These are phyloP conservation scores for Venturia asperata DNA, from an alignment of 2,329 filamentous ascomycete genomes.

Conservation along the genomic window DNA sequence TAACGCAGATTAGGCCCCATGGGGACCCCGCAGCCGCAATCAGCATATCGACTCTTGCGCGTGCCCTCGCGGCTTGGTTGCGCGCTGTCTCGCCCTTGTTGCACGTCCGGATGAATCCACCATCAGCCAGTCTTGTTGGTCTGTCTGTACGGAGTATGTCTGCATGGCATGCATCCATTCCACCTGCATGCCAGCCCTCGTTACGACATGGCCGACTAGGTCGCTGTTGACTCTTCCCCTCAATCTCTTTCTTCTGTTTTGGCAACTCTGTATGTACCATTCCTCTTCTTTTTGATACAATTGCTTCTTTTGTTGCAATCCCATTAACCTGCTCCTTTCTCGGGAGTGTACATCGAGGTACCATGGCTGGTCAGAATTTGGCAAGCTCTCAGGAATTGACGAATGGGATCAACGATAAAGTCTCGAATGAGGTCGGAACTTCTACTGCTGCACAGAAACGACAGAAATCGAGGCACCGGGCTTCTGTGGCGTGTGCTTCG, in stretches of 20 bases:
- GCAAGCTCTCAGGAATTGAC: constrained; percentile 19
- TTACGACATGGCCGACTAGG: neutral
- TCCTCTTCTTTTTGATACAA: neutral
- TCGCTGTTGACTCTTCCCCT: constrained; percentile 13
- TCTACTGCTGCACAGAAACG: constrained; percentile 22
- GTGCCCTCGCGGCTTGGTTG: neutral
- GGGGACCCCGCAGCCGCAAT: constrained; percentile 9
- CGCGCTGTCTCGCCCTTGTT: neutral
- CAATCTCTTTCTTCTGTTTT: neutral
- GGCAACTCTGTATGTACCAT: neutral
- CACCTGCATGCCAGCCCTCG: too few relatives aligned
- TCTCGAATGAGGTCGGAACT: neutral
- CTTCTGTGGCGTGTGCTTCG: constrained; percentile 50
- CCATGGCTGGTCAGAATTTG: constrained; percentile 14
- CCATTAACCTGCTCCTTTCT: neutral
- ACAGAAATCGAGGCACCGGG: constrained; percentile 36
- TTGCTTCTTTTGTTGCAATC: neutral
- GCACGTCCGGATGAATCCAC: neutral
- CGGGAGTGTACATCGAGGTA: neutral
- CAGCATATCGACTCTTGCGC: neutral
- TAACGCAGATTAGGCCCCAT: neutral
- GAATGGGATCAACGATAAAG: neutral
- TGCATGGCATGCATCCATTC: constrained; percentile 1
- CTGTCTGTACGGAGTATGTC: neutral
- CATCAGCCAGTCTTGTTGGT: neutral